These are phyloP conservation scores for Coemansia biformis DNA, from an alignment of 192 early-diverging fungal species.

Conservation along the genomic window DNA sequence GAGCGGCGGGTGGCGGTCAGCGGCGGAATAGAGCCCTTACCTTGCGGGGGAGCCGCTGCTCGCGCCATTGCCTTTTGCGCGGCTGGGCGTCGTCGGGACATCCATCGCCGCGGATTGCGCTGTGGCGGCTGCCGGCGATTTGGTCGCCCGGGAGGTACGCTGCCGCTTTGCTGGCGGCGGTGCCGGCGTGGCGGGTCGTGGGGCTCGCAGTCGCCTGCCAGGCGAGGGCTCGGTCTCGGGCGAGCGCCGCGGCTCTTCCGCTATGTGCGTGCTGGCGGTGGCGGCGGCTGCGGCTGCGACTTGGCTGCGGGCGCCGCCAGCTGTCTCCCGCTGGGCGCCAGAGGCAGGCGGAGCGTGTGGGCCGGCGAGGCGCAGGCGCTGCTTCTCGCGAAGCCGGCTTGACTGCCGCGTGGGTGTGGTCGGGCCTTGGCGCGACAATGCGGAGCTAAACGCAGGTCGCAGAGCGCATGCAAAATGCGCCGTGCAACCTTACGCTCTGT, in stretches of 20 bases:
- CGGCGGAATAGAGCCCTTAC: slow-evolving; percentile 5
- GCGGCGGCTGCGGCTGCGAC: background rate
- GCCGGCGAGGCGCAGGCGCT: background rate
- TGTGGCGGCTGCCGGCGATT: background rate
- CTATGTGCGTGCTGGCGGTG: too few species aligned
- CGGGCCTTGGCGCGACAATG: slow-evolving; percentile 26
- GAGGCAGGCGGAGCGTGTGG: background rate
- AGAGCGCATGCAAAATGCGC: slow-evolving; percentile 17
- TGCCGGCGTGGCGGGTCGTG: background rate
- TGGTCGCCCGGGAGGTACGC: slow-evolving; percentile 2
- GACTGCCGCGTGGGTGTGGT: slow-evolving; percentile 19
- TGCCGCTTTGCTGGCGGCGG: slow-evolving; percentile 11
- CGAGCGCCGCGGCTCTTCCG: too few species aligned
- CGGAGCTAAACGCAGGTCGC: background rate
- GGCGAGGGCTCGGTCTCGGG: too few species aligned
- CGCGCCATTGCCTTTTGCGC: background rate
- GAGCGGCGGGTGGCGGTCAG: too few species aligned
- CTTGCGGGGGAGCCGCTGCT: slow-evolving; percentile 3
- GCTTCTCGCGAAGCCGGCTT: slow-evolving; percentile 24
- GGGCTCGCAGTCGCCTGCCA: too few species aligned
- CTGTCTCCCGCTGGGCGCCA: background rate
- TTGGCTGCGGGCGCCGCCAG: background rate
- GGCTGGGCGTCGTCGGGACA: background rate
- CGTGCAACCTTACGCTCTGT: background rate
- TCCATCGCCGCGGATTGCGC: slow-evolving; percentile 1